These are phyloP conservation scores for Zygotorulaspora mrakii DNA, from an alignment of 1,139 yeast genomes.

Conservation along the genomic window DNA sequence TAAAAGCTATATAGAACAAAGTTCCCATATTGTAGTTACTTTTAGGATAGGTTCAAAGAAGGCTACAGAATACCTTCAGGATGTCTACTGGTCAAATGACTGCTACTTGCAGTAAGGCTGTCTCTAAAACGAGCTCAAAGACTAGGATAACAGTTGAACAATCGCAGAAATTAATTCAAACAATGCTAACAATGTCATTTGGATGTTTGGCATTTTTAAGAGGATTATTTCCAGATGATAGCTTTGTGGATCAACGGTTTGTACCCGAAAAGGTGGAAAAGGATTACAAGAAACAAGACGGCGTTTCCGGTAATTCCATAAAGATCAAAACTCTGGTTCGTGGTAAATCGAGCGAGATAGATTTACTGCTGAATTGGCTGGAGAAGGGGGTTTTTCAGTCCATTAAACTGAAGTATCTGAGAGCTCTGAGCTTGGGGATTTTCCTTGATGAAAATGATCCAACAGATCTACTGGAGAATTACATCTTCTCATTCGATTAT, in stretches of 20 bases:
- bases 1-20: no score
- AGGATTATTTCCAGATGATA: conserved; percentile 48
- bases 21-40: no score
- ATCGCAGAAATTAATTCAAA: conserved; percentile 43
- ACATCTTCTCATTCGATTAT: conserved; percentile 47
- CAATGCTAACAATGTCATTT: conserved; percentile 46
- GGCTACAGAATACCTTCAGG: conserved; percentile 6
- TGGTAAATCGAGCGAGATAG: conserved; percentile 46
- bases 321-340: conserved; percentile 45
- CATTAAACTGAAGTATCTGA: conserved; percentile 41
- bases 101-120: conserved; percentile 17
- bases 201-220: conserved; percentile 52
- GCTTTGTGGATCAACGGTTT: conserved; percentile 45
- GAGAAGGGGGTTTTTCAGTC: conserved; percentile 49
- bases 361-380: conserved; percentile 48
- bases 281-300: conserved; percentile 29
- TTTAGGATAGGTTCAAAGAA: no score
- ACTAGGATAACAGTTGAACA: conserved; percentile 34
- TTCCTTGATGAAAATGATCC: conserved; percentile 42
- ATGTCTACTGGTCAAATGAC: conserved; percentile 33
- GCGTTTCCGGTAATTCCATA: conserved; percentile 35
- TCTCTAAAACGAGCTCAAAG: conserved; percentile 19
- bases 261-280: conserved; percentile 37
- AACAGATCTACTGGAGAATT: conserved; percentile 44
- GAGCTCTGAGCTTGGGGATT: conserved; percentile 46